Evolutionary conservation across 148 eudicot species (phyloP), one percentile per base, ranked within the genome.

Genomic region (Cornus suecica): DNA sequence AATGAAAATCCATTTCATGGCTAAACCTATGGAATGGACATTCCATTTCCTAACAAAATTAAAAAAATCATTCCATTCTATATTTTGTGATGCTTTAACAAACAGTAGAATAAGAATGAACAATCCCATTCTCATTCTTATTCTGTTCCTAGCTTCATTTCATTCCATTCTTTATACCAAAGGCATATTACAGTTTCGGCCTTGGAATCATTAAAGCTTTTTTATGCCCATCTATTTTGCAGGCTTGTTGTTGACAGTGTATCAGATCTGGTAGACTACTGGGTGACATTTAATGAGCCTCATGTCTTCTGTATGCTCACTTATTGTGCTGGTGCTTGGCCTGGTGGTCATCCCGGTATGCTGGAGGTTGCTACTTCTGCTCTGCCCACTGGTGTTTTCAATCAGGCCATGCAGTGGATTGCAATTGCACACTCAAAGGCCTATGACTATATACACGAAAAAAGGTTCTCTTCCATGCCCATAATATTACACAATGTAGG

Each of bases 341-440:
- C 99, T 74, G 99, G 99, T 62, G 99, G 99, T n/a, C 84, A 95
- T 84, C 99, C 99, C 58, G 94, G 92, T 79, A 91, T 90, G 97
- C 78, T 95, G 79, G 99, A 95, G 87, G 88, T 67, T 73, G 99
- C 97, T 52, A 92, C 97, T 69, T 95, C 99, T 82, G 89, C 99
- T 77, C 87, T 95, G 37, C 99, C 99, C 24, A 88, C 90, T 75
- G 97, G 99, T 41, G 88, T 95, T 66, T 90, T 91, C 79, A 81
- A 90, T 75, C 97, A 92, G 79, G 79, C 97, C 75, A 95, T 95
- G 97, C 80, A 92, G 31, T 92, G 93, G 94, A 95, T 95, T 30
- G 86, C 94, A 30, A 52, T 87, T 79, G 99, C 99, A 25, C 99
- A 95, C 87, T 78, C 87, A 32, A 88, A 89, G 79, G 99, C 99